Evolutionary conservation across 345 rosid species (phyloP), one percentile per base, ranked within the genome.

Genomic region (Hevea brasiliensis): DNA sequence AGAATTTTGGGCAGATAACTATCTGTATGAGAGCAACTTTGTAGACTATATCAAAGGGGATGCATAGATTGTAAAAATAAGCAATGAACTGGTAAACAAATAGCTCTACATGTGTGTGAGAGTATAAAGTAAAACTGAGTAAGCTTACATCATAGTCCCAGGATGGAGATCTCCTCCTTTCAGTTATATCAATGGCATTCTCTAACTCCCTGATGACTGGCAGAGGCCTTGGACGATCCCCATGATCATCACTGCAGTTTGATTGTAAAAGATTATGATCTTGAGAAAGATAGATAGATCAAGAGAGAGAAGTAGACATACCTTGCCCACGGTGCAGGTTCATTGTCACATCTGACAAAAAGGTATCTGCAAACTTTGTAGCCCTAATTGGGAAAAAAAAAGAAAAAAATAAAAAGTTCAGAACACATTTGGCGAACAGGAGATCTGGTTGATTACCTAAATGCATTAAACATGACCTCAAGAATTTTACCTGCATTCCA

Each of bases 301-400:
- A 17, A 24, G 45, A 14, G 50, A 18, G 21, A 41, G 47, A 27
- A 18, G 41, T 12, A 44, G 20, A 40, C 41, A 71, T 72, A 93
- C 98, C 93, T 89, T 2, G 93, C 87, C 98, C 96, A 91, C 37
- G 96, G 93, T 29, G 89, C 89, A 29, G 93, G 85, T 44, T 86
- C 87, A 37, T 89, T 88, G 76, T 93, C 98, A 76, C 97, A 89
- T 66, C 98, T 83, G 6, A 93, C 95, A 70, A 93, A 93, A 7
- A 91, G 81, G 80, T 88, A 93, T 61, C 97, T 78, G 47, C 98
- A 91, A 0, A 93, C 88, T 76, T 82, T 77, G 10, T 72, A 84
- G 60, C 92, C 95, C 98, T 91, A 71, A 32, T 18, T 29, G 42
- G 17, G 14, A 14, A 24, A 44, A 21, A 35, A 53, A 72, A 29